These are phyloP conservation scores for Colletotrichum simmondsii DNA, from an alignment of 2,329 filamentous ascomycete species.

Conservation along the genomic window DNA sequence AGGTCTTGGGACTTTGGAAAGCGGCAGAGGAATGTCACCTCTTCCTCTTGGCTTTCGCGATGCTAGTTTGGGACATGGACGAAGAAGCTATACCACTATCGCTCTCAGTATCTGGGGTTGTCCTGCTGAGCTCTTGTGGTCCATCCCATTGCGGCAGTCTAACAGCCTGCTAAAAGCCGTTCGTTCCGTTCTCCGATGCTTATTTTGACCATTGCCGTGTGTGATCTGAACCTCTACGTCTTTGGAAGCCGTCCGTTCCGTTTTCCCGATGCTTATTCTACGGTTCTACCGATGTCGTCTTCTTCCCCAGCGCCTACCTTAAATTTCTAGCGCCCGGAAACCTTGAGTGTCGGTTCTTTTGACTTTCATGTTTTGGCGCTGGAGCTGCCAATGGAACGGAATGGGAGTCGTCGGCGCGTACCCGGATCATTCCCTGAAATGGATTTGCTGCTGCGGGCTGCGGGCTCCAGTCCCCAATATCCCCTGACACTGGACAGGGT, in stretches of 20 bases:
- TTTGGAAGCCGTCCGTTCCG: background rate
- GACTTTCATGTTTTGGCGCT: background rate
- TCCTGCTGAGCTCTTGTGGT: too few species aligned
- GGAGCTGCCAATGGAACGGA: background rate
- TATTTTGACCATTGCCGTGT: background rate
- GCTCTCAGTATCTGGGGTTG: background rate
- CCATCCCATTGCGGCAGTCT: too few species aligned
- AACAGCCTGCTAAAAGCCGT: too few species aligned
- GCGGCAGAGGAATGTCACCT: background rate
- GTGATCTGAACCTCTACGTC: background rate
- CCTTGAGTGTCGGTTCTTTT: background rate
- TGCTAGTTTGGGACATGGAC: too few species aligned
- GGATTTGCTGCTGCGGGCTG: too few species aligned
- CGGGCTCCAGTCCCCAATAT: too few species aligned
- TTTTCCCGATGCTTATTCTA: background rate
- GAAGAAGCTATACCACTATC: too few species aligned
- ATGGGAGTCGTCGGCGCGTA: slow-evolving; percentile 10
- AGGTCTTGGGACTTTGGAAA: background rate
- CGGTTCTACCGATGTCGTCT: background rate
- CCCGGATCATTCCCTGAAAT: background rate
- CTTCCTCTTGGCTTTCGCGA: background rate
- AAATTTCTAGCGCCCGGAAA: background rate
- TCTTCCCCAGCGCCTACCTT: background rate
- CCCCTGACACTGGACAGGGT: background rate
- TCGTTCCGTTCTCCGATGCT: background rate